Evolutionary conservation across 2,329 filamentous ascomycete species (phyloP), one percentile per base, ranked within the genome.

Genomic region (Phialophora macrospora): DNA sequence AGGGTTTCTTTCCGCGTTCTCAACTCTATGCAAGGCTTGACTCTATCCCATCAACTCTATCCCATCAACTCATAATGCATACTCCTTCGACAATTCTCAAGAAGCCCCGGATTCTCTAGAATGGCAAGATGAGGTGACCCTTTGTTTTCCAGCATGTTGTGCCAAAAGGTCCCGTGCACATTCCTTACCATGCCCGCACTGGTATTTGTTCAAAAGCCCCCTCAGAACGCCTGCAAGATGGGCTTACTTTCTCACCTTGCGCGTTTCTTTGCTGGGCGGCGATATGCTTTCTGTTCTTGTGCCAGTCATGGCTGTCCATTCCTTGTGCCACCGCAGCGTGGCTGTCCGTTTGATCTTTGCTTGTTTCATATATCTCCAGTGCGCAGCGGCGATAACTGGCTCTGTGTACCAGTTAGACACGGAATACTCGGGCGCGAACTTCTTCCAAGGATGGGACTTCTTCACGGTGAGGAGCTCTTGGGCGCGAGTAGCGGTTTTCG

Each of bases 391-490:
- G 17, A 46, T 68, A 22, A 69, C 70, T 17, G 51, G 68, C 44
- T 68, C 66, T 2, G 60, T 65, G 22, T 71, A 70, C 63, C 63
- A 67, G 41, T 51, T 72, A 28, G 70, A 70, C 44, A 30, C 70
- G 9, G 66, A 70, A 49, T 75, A 77, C 64, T 69, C 70, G 11
- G 77, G 76, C 9, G 68, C 73, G 11, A 75, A 72, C 59, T 80
- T 79, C 72, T 80, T 80, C 62, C 73, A 76, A 63, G 73, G 75
- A 59, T 80, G 79, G 70, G 74, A 78, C 56, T 79, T 78, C 70
- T 78, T 73, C 65, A 76, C 74, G 9, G 69, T 71, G 34, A 59
- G 65, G 1, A n/a, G 17, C 14, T 22, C 51, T 12, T n/a, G 12
- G 17, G 14, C 24, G 44, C 24, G 28, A 24, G 20, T 11, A 24